phyloP scores from a whole-genome alignment of 495 filamentous ascomycete genomes.

The Aspergillus sclerotiicarbonarius region DNA sequence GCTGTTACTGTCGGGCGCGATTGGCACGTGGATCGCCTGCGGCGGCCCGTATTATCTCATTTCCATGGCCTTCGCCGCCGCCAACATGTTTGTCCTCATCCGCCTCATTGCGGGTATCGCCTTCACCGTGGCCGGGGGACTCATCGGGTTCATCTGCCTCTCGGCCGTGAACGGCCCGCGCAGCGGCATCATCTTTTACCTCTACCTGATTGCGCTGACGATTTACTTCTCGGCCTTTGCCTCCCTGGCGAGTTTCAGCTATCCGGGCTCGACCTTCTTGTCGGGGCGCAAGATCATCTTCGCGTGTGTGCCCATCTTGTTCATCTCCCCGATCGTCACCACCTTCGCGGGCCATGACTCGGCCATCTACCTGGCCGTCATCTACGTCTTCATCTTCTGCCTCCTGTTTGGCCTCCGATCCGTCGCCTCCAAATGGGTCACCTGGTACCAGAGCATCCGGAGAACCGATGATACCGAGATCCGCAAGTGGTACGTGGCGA shows the following conservation, averaged over 20 bases:
- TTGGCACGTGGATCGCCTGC: slow-evolving; percentile 58
- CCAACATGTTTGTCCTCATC: slow-evolving; percentile 60
- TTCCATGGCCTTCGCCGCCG: slow-evolving; percentile 58
- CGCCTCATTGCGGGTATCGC: slow-evolving; percentile 58
- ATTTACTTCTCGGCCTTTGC: slow-evolving; percentile 51
- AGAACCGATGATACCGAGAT: slow-evolving; percentile 49
- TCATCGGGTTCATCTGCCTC: slow-evolving; percentile 51
- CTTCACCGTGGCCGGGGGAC: slow-evolving; percentile 46
- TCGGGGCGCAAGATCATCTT: slow-evolving; percentile 48
- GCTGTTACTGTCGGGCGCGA: slow-evolving; percentile 53
- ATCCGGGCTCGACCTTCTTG: slow-evolving; percentile 52
- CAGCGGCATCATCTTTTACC: slow-evolving; percentile 48
- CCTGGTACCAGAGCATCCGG: slow-evolving; percentile 47
- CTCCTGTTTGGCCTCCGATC: slow-evolving; percentile 46
- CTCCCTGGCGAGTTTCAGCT: slow-evolving; percentile 56
- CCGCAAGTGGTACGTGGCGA: slow-evolving; percentile 46
- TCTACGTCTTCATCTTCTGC: slow-evolving; percentile 44
- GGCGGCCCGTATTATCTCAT: slow-evolving; percentile 61
- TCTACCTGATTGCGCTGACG: slow-evolving; percentile 48
- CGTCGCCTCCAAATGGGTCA: slow-evolving; percentile 50
- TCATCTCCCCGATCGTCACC: slow-evolving; percentile 47
- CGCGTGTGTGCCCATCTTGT: slow-evolving; percentile 45
- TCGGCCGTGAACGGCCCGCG: slow-evolving; percentile 35
- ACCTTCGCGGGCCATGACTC: slow-evolving; percentile 47
- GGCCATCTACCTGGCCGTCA: slow-evolving; percentile 45